phyloP scores from a whole-genome alignment of 371 early-diverging fungal species.

The Mucor piriformis region DNA sequence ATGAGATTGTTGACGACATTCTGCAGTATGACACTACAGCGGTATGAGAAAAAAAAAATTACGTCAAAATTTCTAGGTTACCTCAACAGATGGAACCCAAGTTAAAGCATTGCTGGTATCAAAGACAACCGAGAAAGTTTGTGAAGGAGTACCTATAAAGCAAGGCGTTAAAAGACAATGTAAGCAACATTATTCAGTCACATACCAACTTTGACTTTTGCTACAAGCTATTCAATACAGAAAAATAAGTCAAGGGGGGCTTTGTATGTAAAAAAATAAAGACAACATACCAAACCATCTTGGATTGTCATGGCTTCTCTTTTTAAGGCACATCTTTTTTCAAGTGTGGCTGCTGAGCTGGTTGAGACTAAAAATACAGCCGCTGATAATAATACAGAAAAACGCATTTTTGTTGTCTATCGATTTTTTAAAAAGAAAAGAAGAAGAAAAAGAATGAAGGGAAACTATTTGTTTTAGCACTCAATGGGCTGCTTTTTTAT shows the following conservation, averaged over 20 bases:
- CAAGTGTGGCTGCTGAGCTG: slow-evolving; percentile 23
- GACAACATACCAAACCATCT: slow-evolving; percentile 43
- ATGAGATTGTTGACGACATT: slow-evolving; percentile 31
- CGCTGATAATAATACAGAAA: slow-evolving; percentile 22
- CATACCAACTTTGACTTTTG: slow-evolving; percentile 37
- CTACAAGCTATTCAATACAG: slow-evolving; percentile 18
- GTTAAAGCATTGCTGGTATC: slow-evolving; percentile 45
- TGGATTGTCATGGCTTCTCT: slow-evolving; percentile 39
- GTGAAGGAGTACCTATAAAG: slow-evolving; percentile 40
- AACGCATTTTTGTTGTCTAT: slow-evolving; percentile 16
- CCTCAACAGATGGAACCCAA: slow-evolving; percentile 50
- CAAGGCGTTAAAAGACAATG: not conserved
- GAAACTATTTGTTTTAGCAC: not conserved
- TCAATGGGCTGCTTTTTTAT: slow-evolving; percentile 4
- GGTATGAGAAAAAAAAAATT: slow-evolving; percentile 6
- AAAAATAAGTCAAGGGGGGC: not conserved
- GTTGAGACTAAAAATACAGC: slow-evolving; percentile 11
- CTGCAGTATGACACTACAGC: slow-evolving; percentile 40
- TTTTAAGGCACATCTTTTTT: slow-evolving; percentile 27
- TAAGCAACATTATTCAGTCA: not conserved
- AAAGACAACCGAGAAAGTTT: slow-evolving; percentile 44
- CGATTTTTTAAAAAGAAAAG: not conserved
- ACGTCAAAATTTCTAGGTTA: slow-evolving; percentile 8
- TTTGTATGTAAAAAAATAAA: not conserved
- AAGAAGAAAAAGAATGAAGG: slow-evolving; percentile 9